Base-by-base conservation (phyloP, 495 filamentous ascomycete genomes). In the Poronia punctata region DNA sequence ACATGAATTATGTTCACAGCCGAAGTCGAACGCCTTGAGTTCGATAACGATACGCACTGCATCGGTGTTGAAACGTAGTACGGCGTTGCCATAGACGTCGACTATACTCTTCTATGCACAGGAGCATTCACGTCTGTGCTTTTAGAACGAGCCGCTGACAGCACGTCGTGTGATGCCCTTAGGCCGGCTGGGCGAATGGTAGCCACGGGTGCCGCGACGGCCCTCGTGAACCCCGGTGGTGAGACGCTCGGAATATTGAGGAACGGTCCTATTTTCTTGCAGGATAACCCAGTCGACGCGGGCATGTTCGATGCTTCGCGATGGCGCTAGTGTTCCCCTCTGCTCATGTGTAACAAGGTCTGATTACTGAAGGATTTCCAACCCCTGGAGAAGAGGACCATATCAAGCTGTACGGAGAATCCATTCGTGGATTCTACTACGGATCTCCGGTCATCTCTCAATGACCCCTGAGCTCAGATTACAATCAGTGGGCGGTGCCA, bases 101-200 rank as follows among this genome's bases (percentile, higher is more conserved):
- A 67, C 1, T 55, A 68, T 28, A 57, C 67, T 17, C 56, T 83
- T 5, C 59, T 83, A 15, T 71, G 61, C 27, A 78, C 78, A 1
- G 78, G 78, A 0, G 75, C 78, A 18, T 71, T 65, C 45, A 83
- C 79, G 2, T 62, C 77, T 7, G 76, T 72, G 31, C 53, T 83
- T 21, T 53, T 83, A n/a, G 75, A 73, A 16, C 59, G 65, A 35
- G 67, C 67, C 38, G 70, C 74, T 11, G 43, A 48, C 14, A 48
- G 35, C n/a, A 65, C 66, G 11, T 57, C 59, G 5, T 60, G 64
- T 32, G 33, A 56, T 8, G 65, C 59, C 7, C 59, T 82, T 4
- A 67, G 70, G 10, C 67, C 68, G 19, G 72, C 63, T 20, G 61
- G 61, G 16, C 59, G 79, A 19, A 75, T 82, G 26, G 38, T 72